These are phyloP conservation scores for Nemania bipapillata DNA, from an alignment of 2,329 filamentous ascomycete genomes.

Conservation along the genomic window DNA sequence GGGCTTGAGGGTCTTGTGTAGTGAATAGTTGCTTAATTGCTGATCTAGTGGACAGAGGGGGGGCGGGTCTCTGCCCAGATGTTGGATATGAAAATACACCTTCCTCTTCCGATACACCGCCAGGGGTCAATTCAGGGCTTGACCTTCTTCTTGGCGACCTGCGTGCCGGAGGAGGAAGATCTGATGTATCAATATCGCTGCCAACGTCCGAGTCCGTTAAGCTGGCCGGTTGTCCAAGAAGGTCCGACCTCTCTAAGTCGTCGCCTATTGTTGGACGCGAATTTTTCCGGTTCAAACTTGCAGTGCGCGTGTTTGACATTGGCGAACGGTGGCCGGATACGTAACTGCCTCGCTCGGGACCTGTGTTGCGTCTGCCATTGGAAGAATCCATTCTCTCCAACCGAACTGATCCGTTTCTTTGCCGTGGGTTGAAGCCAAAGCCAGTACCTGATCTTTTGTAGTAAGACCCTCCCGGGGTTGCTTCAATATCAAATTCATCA, in stretches of 20 bases:
- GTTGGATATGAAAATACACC: constrained; percentile 53
- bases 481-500: constrained; percentile 97
- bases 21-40: constrained; percentile 85
- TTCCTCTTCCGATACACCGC: constrained; percentile 47
- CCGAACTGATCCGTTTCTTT: constrained; percentile 68
- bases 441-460: constrained; percentile 81
- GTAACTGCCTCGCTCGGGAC: constrained; percentile 59
- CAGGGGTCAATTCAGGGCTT: constrained; percentile 54
- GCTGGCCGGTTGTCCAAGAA: constrained; percentile 61
- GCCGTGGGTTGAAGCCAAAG: constrained; percentile 79
- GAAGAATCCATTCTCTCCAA: constrained; percentile 62
- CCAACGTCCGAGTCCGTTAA: constrained; percentile 69
- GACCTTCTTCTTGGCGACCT: constrained; percentile 55
- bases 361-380: constrained; percentile 43
- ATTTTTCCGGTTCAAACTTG: constrained; percentile 65
- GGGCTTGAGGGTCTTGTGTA: constrained; percentile 85
- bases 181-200: constrained; percentile 73
- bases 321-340: constrained; percentile 66
- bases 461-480: constrained; percentile 76
- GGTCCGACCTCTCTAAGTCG: constrained; percentile 66
- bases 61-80: constrained; percentile 49
- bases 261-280: constrained; percentile 55
- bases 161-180: constrained; percentile 70
- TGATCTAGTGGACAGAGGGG: constrained; percentile 74
- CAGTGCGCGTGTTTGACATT: constrained; percentile 54